Evolutionary conservation across 2,329 filamentous ascomycete species (phyloP).

Genomic region (Nothophaeocryptopus gaeumannii): DNA sequence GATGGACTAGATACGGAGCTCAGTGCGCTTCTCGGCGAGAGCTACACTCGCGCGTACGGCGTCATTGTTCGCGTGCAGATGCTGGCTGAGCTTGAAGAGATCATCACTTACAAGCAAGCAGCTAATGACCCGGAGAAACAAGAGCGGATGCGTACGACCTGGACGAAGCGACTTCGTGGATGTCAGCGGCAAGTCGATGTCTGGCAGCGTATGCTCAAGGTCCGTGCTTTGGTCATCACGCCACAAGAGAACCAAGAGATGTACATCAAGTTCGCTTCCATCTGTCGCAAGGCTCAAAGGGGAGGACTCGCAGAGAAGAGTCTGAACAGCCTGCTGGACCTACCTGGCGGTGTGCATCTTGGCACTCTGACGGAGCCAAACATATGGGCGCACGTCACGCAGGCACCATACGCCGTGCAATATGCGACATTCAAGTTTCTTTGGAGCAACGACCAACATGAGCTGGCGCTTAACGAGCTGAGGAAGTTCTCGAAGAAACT

Average conservation of each 20-base stretch:
- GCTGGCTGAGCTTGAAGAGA: conserved; percentile 96
- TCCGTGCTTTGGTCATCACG: conserved; percentile 85
- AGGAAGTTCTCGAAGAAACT: conserved; percentile 61
- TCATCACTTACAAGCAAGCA: conserved; percentile 95
- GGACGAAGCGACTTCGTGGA: conserved; percentile 91
- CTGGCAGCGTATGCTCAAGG: conserved; percentile 96
- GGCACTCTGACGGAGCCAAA: conserved; percentile 26
- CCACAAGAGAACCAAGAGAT: conserved; percentile 95
- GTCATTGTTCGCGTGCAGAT: conserved; percentile 99
- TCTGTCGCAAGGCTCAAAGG: conserved; percentile 93
- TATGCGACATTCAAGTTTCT: conserved; percentile 98
- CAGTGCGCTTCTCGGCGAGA: conserved; percentile 94
- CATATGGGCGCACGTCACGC: conserved; percentile 32
- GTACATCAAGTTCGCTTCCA: conserved; percentile 99
- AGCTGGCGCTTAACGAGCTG: conserved; percentile 58
- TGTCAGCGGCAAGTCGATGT: conserved; percentile 97
- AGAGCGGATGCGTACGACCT: conserved; percentile 85
- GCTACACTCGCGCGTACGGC: conserved; percentile 94
- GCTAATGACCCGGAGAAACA: conserved; percentile 76
- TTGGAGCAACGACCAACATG: conserved; percentile 77
- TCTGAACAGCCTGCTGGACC: conserved; percentile 79
- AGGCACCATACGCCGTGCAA: conserved; percentile 72
- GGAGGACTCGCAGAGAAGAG: conserved; percentile 95
- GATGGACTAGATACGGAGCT: conserved; percentile 94
- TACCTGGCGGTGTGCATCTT: conserved; percentile 52